Evolutionary conservation across 805 yeast genomes (phyloP).

Genomic region (Candida pseudofarinosa): DNA sequence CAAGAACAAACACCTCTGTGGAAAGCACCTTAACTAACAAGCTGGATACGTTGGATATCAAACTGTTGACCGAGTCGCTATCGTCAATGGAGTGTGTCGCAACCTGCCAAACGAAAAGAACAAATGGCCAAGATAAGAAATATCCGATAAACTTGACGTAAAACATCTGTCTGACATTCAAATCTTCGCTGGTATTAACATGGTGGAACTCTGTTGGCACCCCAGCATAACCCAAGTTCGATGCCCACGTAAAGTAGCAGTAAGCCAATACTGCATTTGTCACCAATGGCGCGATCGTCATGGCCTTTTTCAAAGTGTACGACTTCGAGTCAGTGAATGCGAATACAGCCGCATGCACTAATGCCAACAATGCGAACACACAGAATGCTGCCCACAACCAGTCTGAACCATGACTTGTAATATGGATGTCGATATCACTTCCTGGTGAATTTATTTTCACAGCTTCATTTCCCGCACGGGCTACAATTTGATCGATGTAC

Average conservation of each 20-base stretch:
- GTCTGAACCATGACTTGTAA: constrained; percentile 58
- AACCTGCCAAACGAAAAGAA: constrained; percentile 29
- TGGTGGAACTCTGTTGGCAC: constrained; percentile 47
- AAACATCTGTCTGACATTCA: constrained; percentile 48
- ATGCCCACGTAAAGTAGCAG: constrained; percentile 53
- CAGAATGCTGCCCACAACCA: constrained; percentile 66
- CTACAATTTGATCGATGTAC: constrained; percentile 3
- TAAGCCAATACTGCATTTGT: constrained; percentile 41
- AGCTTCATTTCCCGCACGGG: constrained; percentile 32
- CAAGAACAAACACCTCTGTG: constrained; percentile 48
- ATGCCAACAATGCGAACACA: constrained; percentile 38
- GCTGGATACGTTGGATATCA: constrained; percentile 30
- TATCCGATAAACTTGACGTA: constrained; percentile 55
- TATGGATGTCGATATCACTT: constrained; percentile 42
- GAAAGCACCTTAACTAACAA: constrained; percentile 40
- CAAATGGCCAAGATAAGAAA: constrained; percentile 51
- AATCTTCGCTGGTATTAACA: constrained; percentile 27
- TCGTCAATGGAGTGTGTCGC: constrained; percentile 27
- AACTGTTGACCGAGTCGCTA: constrained; percentile 22
- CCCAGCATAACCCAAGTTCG: constrained; percentile 54
- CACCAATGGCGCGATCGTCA: constrained; percentile 40
- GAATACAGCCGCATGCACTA: constrained; percentile 21
- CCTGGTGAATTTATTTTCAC: constrained; percentile 38
- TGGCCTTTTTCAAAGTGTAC: constrained; percentile 27
- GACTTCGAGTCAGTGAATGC: constrained; percentile 19